These are phyloP conservation scores for Parascedosporium putredinis DNA, from an alignment of 2,329 filamentous ascomycete species.

Conservation along the genomic window DNA sequence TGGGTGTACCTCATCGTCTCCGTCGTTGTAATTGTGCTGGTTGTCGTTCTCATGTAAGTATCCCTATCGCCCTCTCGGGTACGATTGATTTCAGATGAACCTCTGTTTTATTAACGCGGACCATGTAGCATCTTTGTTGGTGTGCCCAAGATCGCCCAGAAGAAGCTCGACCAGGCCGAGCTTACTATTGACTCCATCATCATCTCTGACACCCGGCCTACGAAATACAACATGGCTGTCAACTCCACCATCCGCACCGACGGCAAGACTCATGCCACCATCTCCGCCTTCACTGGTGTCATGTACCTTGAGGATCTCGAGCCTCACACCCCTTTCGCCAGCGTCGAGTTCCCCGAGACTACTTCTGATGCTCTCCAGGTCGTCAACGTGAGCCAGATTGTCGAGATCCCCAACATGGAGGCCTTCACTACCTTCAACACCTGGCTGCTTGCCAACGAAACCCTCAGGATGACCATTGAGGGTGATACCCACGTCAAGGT, in stretches of 20 bases:
- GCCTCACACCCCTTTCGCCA: slow-evolving; percentile 37
- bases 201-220: slow-evolving; percentile 33
- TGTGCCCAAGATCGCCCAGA: slow-evolving; percentile 46
- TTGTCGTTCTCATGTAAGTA: slow-evolving; percentile 50
- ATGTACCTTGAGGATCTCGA: slow-evolving; percentile 44
- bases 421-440: slow-evolving; percentile 46
- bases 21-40: slow-evolving; percentile 37
- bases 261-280: slow-evolving; percentile 38
- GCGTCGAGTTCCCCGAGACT: slow-evolving; percentile 40
- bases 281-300: slow-evolving; percentile 38
- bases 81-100: too few relatives aligned
- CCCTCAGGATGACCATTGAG: slow-evolving; percentile 37
- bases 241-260: slow-evolving; percentile 45
- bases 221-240: slow-evolving; percentile 40
- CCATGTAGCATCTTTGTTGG: slow-evolving; percentile 40
- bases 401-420: slow-evolving; percentile 33
- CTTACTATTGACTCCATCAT: slow-evolving; percentile 41
- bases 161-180: slow-evolving; percentile 41
- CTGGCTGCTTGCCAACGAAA: slow-evolving; percentile 40
- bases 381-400: slow-evolving; percentile 41
- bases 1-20: slow-evolving; percentile 47
- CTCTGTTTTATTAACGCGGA: slow-evolving; percentile 7
- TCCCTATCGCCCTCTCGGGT: too few relatives aligned
- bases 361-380: slow-evolving; percentile 34
- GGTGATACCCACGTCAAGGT: slow-evolving; percentile 43